Base-by-base conservation (phyloP, 331 rosid species). In the Rhamnella rubrinervis region DNA sequence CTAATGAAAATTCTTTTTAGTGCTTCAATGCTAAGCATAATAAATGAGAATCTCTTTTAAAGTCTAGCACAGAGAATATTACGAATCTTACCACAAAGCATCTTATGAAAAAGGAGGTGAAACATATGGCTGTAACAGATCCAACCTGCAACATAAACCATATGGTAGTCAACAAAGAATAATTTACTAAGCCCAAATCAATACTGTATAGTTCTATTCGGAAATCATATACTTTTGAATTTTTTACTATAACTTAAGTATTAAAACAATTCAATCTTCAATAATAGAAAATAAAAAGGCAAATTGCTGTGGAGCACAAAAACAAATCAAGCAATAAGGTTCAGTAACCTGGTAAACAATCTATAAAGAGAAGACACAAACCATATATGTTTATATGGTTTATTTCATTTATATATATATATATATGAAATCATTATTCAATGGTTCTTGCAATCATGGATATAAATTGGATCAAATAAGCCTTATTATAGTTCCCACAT, bases 101-200 rank as follows among this genome's bases (percentile, higher is more conserved):
- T 91, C 99, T 82, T 62, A 95, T 73, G 66, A 95, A 85, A 83
- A 95, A 95, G 82, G 97, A 95, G 80, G 93, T 87, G 87, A 86
- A 95, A 78, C 99, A 91, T 79, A 95, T 89, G 77, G 96, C 97
- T 40, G 99, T 89, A 31, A 95, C 96, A 41, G 90, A 91, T 74
- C 99, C 99, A 39, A 95, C 99, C 97, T 95, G 96, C 77, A 87
- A 85, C 55, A 59, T 70, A 66, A 63, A 59, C 35, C 76, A 28
- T 23, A 38, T 41, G 46, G 64, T 25, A 61, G 66, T 47, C 40
- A 65, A 31, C 18, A 56, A 53, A 4, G 19, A 20, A 53, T 6
- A n/a, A 19, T 8, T 8, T 53, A 53, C 19, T 6, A 53, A 53
- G 25, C 20, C 18, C 4, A 20, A 53, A 53, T 17, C 58, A 15